Evolutionary conservation across 345 rosid genomes (phyloP).

Genomic region (Ailanthus altissimus): DNA sequence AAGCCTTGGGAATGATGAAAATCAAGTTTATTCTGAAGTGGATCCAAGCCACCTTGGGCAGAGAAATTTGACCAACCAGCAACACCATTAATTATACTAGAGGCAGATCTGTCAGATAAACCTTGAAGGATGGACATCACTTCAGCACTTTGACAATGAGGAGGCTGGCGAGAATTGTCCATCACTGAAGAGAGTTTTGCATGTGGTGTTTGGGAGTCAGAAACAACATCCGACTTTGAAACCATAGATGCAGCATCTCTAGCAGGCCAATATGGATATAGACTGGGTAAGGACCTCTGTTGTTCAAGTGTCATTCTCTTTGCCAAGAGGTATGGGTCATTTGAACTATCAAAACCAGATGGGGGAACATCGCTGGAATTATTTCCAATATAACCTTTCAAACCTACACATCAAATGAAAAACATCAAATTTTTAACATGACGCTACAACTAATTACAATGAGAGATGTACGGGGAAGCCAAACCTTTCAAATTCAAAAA

Average conservation of each 20-base stretch:
- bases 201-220: constrained; percentile 43
- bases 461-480: too few relatives aligned
- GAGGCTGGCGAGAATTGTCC: constrained; percentile 47
- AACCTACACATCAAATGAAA: constrained; percentile 47
- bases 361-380: constrained; percentile 46
- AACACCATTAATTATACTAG: constrained; percentile 50
- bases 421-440: constrained; percentile 4
- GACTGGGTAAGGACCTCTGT: constrained; percentile 62
- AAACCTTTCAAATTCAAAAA: too few relatives aligned
- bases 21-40: constrained; percentile 61
- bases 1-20: constrained; percentile 55
- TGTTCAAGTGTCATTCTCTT: constrained; percentile 73
- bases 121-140: constrained; percentile 75
- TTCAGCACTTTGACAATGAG: constrained; percentile 72
- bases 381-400: constrained; percentile 62
- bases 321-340: constrained; percentile 64
- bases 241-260: constrained; percentile 63
- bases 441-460: neutral
- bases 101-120: constrained; percentile 55
- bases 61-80: constrained; percentile 66
- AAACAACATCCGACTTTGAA: constrained; percentile 58
- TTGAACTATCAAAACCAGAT: constrained; percentile 59
- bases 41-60: constrained; percentile 49
- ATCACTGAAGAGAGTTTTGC: constrained; percentile 36
- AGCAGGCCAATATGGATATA: constrained; percentile 66